Evolutionary conservation across 78 protist species (phyloP).

Genomic region (Chrysochromulina tobinii): DNA sequence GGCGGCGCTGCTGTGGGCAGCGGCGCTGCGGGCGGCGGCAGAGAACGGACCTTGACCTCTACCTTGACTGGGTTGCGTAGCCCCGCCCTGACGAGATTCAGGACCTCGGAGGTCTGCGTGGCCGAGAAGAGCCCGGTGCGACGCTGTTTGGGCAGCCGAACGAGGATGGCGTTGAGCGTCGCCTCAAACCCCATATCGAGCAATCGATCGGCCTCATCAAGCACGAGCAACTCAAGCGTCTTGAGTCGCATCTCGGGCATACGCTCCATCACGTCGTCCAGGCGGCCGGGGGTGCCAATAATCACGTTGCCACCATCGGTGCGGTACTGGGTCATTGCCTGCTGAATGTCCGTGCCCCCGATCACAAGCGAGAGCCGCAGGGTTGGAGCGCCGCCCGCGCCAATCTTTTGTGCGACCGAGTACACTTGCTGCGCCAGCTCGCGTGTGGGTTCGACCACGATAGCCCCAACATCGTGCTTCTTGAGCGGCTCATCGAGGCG

Average conservation of each 20-base stretch:
- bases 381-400: background rate
- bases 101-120: conserved; percentile 43
- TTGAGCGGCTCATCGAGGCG: conserved; percentile 36
- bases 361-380: background rate
- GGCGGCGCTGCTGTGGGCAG: background rate
- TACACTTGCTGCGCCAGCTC: conserved; percentile 65
- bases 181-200: conserved; percentile 55
- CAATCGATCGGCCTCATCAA: conserved; percentile 79
- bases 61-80: conserved; percentile 58
- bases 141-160: conserved; percentile 52
- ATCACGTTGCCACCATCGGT: conserved; percentile 68
- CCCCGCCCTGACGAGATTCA: conserved; percentile 49
- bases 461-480: conserved; percentile 26
- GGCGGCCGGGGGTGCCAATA: conserved; percentile 89
- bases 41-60: background rate
- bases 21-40: background rate
- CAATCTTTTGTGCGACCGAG: conserved; percentile 16
- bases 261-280: conserved; percentile 35
- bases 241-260: background rate
- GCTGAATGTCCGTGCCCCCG: conserved; percentile 34
- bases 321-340: background rate
- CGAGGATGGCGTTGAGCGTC: conserved; percentile 40
- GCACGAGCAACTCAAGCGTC: conserved; percentile 80
- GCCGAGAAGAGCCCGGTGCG: conserved; percentile 66
- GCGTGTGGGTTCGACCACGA: conserved; percentile 56